A percentile compares a stretch with the other conserved stretches of the same genome.
Evolutionary conservation across 179 eudicot genomes (phyloP).

Genomic region (Amaranthus tricolor): DNA sequence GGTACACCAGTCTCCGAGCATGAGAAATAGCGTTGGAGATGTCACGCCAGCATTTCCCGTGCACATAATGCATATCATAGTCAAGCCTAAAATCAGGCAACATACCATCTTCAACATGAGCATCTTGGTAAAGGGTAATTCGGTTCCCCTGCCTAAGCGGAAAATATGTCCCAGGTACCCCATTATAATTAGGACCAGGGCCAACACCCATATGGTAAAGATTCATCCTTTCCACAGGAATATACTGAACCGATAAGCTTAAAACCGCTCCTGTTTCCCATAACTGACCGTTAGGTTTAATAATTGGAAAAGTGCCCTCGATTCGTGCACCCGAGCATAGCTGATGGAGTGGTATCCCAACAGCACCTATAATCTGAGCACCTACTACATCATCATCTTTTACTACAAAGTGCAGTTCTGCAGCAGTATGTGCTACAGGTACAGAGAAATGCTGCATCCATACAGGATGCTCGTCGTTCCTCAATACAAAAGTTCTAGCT

Average conservation of each 20-base stretch:
- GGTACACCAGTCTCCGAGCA: conserved; percentile 63
- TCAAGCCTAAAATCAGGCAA: conserved; percentile 59
- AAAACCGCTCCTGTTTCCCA: conserved; percentile 57
- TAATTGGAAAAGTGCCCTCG: conserved; percentile 63
- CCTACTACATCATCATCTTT: conserved; percentile 75
- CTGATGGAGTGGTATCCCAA: conserved; percentile 54
- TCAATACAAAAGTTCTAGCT: conserved; percentile 72
- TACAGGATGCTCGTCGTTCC: conserved; percentile 58
- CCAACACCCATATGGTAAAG: conserved; percentile 54
- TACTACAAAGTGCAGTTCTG: conserved; percentile 67
- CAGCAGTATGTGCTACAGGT: conserved; percentile 71
- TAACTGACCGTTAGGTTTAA: conserved; percentile 40
- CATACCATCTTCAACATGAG: conserved; percentile 53
- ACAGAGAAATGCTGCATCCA: conserved; percentile 76
- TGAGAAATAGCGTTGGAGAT: conserved; percentile 54
- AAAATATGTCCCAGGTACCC: conserved; percentile 73
- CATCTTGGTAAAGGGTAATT: conserved; percentile 81
- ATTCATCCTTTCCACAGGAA: conserved; percentile 42
- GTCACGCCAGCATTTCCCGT: conserved; percentile 76
- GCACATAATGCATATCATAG: conserved; percentile 38
- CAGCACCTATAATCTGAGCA: conserved; percentile 62
- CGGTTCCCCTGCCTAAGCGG: conserved; percentile 67
- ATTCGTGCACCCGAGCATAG: conserved; percentile 40
- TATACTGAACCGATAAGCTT: conserved; percentile 61
- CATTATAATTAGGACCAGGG: conserved; percentile 39